phyloP scores from a whole-genome alignment of 768 basidiomycete genomes.

The Boletus pseudo-olivaceus region DNA sequence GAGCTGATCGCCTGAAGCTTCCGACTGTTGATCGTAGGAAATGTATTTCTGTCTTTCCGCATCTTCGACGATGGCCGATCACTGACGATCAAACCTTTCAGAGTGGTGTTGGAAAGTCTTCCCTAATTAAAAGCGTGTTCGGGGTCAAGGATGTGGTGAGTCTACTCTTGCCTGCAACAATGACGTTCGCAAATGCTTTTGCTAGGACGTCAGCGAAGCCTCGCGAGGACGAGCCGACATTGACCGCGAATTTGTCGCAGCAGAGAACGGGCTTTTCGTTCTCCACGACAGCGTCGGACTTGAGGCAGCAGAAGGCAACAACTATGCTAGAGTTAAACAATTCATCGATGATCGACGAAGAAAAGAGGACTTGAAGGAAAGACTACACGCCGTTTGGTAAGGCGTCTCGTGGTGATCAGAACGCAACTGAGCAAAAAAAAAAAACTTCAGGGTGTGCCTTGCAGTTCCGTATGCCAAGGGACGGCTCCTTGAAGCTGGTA shows the following conservation, averaged over 20 bases:
- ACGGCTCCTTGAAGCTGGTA: not conserved
- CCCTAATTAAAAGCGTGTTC: not conserved
- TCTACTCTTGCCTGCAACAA: not conserved
- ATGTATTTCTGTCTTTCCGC: not conserved
- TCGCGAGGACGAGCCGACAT: not conserved
- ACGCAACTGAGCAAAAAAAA: not conserved
- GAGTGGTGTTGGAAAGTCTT: not conserved
- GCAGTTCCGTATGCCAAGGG: not conserved
- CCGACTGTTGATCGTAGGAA: not conserved
- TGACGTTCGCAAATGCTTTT: not conserved
- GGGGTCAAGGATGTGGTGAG: not conserved
- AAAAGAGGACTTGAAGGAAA: not conserved
- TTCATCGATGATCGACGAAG: not conserved
- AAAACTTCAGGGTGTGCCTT: not conserved
- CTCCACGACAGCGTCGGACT: not conserved
- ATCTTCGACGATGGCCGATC: not conserved
- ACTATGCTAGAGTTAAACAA: not conserved
- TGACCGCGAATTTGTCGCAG: not conserved
- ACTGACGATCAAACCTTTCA: not conserved
- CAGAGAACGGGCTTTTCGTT: not conserved
- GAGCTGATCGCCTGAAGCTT: not conserved
- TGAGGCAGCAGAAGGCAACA: not conserved
- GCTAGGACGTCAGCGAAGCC: not conserved
- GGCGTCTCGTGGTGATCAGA: not conserved
- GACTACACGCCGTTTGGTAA: not conserved